Percentiles rank a stretch among this genome's conserved stretches.
Conservation (phyloP, 495 filamentous ascomycete species). For the Tuber melanosporum region DNA sequence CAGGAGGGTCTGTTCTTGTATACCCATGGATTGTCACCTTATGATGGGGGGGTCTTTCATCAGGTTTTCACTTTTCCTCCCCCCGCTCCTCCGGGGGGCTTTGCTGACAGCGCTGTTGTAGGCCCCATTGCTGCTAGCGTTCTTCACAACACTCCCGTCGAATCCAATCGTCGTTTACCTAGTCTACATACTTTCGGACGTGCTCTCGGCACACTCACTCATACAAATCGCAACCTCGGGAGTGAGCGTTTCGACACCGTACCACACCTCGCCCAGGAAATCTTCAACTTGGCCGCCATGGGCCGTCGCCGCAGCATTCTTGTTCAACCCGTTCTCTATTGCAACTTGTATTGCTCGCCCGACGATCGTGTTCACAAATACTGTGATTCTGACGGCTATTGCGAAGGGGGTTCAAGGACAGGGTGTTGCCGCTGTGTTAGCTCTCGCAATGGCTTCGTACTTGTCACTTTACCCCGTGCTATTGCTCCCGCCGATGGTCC, state of each 20-base stretch:
- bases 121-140: slow-evolving; percentile 82
- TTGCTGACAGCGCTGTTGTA: slow-evolving; percentile 37
- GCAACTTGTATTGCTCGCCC: slow-evolving; percentile 87
- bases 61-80: slow-evolving; percentile 51
- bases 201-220: slow-evolving; percentile 77
- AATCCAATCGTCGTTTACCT: slow-evolving; percentile 63
- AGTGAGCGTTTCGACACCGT: slow-evolving; percentile 61
- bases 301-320: slow-evolving; percentile 74
- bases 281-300: slow-evolving; percentile 69
- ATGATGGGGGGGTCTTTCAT: slow-evolving; percentile 95
- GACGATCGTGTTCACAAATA: slow-evolving; percentile 84
- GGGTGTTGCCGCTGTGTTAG: slow-evolving; percentile 71
- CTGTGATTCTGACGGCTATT: slow-evolving; percentile 76
- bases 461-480: slow-evolving; percentile 86
- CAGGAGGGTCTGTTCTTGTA: slow-evolving; percentile 96
- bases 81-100: neutral
- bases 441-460: slow-evolving; percentile 79
- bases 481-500: slow-evolving; percentile 70
- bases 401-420: slow-evolving; percentile 72
- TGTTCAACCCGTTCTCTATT: slow-evolving; percentile 94
- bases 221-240: slow-evolving; percentile 76
- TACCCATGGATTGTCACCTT: slow-evolving; percentile 90
- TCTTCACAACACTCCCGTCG: slow-evolving; percentile 80
- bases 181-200: slow-evolving; percentile 74
- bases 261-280: slow-evolving; percentile 71